phyloP scores from a whole-genome alignment of 208 protist genomes.

The Trypanosoma brucei region DNA sequence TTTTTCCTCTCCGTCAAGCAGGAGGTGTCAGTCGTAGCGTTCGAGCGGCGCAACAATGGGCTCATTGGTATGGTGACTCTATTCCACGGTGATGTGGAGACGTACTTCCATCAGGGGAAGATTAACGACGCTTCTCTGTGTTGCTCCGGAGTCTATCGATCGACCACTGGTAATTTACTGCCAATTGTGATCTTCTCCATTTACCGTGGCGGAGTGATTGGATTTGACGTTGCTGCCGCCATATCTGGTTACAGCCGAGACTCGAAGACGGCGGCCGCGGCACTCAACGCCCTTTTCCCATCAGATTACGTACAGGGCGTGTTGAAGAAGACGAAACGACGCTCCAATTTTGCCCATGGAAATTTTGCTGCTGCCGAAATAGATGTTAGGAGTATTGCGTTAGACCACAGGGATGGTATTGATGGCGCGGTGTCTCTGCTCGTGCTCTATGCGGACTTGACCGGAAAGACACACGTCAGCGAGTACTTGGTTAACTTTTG shows the following conservation, averaged over 20 bases:
- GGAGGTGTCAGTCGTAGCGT: slow-evolving; percentile 54
- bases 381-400: slow-evolving; percentile 63
- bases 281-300: slow-evolving; percentile 15
- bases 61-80: slow-evolving; percentile 44
- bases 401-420: slow-evolving; percentile 20
- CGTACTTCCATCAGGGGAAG: slow-evolving; percentile 60
- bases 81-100: slow-evolving; percentile 49
- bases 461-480: slow-evolving; percentile 59
- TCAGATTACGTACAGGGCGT: slow-evolving; percentile 16
- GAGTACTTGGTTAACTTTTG: slow-evolving; percentile 40
- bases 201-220: slow-evolving; percentile 44
- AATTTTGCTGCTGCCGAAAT: slow-evolving; percentile 61
- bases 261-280: slow-evolving; percentile 4
- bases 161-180: slow-evolving; percentile 8
- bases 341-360: slow-evolving; percentile 20
- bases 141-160: slow-evolving; percentile 29
- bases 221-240: slow-evolving; percentile 61
- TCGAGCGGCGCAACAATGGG: slow-evolving; percentile 13
- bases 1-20: slow-evolving; percentile 80
- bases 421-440: slow-evolving; percentile 29
- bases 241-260: slow-evolving; percentile 21
- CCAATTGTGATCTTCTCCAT: slow-evolving; percentile 70
- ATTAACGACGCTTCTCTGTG: slow-evolving; percentile 45
- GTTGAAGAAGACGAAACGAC: slow-evolving; percentile 17
- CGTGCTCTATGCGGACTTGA: slow-evolving; percentile 64